Evolutionary conservation across 768 basidiomycete genomes (phyloP).

Genomic region (Crassisporium funariophilum): DNA sequence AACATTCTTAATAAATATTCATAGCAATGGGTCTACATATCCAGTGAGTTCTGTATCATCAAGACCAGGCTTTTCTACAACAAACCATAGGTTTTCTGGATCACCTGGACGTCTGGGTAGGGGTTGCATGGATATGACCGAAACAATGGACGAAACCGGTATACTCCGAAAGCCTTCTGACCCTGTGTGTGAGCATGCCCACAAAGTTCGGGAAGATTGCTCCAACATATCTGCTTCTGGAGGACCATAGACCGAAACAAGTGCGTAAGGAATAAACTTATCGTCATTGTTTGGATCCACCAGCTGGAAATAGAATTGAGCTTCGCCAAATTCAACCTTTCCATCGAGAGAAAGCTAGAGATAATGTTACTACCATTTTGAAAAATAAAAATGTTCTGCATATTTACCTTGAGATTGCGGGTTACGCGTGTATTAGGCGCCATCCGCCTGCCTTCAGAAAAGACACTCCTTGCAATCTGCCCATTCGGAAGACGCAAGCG

Average conservation of each 20-base stretch:
- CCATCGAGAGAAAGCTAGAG: neutral
- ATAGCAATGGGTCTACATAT: neutral
- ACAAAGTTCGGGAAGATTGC: neutral
- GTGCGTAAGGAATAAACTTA: neutral
- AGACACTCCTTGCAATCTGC: neutral
- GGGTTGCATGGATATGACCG: constrained; percentile 30
- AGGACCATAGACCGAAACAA: neutral
- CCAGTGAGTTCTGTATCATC: constrained; percentile 17
- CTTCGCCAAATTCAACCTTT: neutral
- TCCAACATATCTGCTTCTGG: constrained; percentile 1
- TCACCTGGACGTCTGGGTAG: constrained; percentile 9
- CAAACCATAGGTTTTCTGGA: constrained; percentile 18
- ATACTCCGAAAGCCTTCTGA: neutral
- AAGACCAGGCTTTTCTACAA: constrained; percentile 30
- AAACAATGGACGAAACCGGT: constrained; percentile 11
- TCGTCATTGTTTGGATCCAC: neutral
- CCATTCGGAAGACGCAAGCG: neutral
- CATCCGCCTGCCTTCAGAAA: neutral
- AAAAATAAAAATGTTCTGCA: neutral
- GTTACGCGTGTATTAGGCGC: neutral
- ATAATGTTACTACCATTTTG: neutral
- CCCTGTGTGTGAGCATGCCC: neutral
- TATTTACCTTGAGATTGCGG: neutral
- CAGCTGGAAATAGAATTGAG: neutral
- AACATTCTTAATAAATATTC: too few relatives aligned